Evolutionary conservation across 1,139 yeast species (phyloP).

Genomic region (Kodamaea anthophila): DNA sequence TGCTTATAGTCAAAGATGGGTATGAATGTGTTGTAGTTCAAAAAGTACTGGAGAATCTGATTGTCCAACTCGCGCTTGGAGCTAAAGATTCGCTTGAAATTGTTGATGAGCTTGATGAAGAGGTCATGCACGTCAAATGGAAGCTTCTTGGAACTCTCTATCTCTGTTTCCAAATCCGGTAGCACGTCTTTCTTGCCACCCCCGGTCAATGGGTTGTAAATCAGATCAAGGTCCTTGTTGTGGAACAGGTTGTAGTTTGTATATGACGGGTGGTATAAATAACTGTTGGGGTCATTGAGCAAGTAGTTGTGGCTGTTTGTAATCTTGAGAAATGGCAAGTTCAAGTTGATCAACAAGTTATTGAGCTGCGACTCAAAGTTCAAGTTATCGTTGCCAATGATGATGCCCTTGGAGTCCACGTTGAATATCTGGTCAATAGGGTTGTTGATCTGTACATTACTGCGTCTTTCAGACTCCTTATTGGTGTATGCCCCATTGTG

Average conservation of each 20-base stretch:
- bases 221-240: constrained; percentile 36
- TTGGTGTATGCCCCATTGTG: constrained; percentile 1
- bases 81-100: constrained; percentile 40
- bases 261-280: constrained; percentile 39
- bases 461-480: constrained; percentile 2
- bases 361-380: constrained; percentile 46
- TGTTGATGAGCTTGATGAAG: constrained; percentile 41
- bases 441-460: constrained; percentile 31
- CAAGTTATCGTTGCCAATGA: constrained; percentile 44
- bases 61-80: constrained; percentile 45
- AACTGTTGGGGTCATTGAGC: constrained; percentile 40
- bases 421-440: constrained; percentile 47
- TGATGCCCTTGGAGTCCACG: constrained; percentile 39
- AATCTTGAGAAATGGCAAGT: constrained; percentile 41
- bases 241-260: constrained; percentile 35
- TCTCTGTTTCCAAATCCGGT: constrained; percentile 5
- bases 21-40: constrained; percentile 50
- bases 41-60: constrained; percentile 47
- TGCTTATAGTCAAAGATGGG: constrained; percentile 57
- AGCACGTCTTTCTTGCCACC: constrained; percentile 7
- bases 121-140: constrained; percentile 41
- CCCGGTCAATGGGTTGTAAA: constrained; percentile 41
- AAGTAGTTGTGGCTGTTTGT: constrained; percentile 43
- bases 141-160: constrained; percentile 14
- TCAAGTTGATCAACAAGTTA: constrained; percentile 39